Conservation (phyloP, 495 filamentous ascomycete genomes). For the Opeltia flavorubescens region DNA sequence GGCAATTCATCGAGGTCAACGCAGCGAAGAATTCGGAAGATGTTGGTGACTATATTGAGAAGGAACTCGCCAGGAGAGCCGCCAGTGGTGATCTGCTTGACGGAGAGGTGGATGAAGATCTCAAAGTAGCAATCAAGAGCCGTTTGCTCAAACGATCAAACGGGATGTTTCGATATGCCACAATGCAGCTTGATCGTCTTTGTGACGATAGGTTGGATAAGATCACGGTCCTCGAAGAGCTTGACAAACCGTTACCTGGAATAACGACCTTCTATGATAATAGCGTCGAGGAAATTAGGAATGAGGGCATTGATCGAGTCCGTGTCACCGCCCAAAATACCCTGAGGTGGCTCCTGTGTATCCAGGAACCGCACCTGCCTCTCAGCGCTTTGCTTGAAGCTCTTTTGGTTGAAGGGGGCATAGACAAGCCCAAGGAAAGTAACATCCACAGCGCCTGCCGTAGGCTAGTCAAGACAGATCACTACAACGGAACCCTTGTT, state of each 20-base stretch:
- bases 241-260: background rate
- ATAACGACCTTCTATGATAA: constrained; percentile 1
- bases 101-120: background rate
- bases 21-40: constrained; percentile 1
- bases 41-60: background rate
- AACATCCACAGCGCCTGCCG: constrained; percentile 4
- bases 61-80: background rate
- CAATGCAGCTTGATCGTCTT: background rate
- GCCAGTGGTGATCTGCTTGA: constrained; percentile 2
- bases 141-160: constrained; percentile 3
- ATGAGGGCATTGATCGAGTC: background rate
- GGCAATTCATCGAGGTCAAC: constrained; percentile 4
- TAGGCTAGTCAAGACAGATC: constrained; percentile 2
- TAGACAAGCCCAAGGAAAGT: background rate
- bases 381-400: background rate
- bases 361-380: constrained; percentile 1
- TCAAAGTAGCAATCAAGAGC: background rate
- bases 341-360: constrained; percentile 5
- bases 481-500: background rate
- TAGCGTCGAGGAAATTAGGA: constrained; percentile 4
- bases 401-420: background rate
- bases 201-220: constrained; percentile 2
- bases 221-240: constrained; percentile 1
- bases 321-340: background rate
- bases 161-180: constrained; percentile 2